Base-by-base conservation (phyloP, 1,284 basidiomycete species). In the Ceratobasidium sp. region DNA sequence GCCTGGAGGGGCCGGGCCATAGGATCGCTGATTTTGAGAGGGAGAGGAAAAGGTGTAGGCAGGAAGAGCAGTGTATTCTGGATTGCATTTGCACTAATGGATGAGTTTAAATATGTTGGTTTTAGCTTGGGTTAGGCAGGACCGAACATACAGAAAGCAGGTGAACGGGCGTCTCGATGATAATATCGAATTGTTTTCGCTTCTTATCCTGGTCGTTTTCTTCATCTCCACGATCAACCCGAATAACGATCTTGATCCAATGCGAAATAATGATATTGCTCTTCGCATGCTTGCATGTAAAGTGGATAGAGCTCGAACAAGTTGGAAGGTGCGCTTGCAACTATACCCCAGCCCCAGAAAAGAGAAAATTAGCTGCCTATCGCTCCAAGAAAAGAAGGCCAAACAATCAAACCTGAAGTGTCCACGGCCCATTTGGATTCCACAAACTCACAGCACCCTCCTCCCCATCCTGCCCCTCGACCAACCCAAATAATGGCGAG, bases 181-280 rank as follows among this genome's bases (percentile, higher is more conserved):
- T 91, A 78, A 98, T 95, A 82, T 98, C 96, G 82, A 93, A 96
- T 79, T 92, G 82, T 81, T 94, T 95, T 76, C 89, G 86, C 80
- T 88, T 87, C 27, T 46, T 46, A 6, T 46, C 43, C 43, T 46
- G 11, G 2, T 85, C 89, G 81, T 89, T 90, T 78, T 94, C 93
- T 7, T 90, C 89, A 79, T 93, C 92, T 0, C 92, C 93, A 49
- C 91, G 86, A 82, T 96, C 92, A 16, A 98, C 92, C 19, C 96
- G 86, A 77, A 98, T 88, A 14, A 92, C 86, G 61, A 96, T 86
- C 83, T 95, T 95, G 76, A 99, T 84, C 76, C 86, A 83, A 81
- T 99, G 97, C 1, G 86, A 85, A 34, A 98, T 87, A 19, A 86
- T 83, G 77, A 98, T 90, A 80, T 95, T 95, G 75, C 92, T 91